Evolutionary conservation across 495 filamentous ascomycete species (phyloP).

Genomic region (Apodospora peruviana): DNA sequence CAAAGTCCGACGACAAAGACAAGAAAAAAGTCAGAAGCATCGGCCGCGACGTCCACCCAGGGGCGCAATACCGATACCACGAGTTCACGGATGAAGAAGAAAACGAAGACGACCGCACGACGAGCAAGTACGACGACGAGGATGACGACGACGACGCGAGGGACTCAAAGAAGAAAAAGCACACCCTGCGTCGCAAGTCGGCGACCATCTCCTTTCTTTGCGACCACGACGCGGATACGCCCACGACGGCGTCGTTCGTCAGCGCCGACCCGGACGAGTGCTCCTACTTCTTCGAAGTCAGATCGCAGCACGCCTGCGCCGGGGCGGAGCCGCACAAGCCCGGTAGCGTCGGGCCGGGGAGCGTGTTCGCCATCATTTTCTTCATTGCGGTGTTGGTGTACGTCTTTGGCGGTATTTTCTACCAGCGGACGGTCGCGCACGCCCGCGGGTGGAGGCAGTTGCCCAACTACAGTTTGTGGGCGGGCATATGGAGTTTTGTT

Average conservation of each 20-base stretch:
- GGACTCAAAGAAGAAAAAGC: constrained; percentile 31
- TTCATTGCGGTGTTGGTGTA: constrained; percentile 83
- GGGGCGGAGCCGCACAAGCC: constrained; percentile 51
- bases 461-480: constrained; percentile 91
- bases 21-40: constrained; percentile 14
- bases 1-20: constrained; percentile 23
- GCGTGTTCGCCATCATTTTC: constrained; percentile 90
- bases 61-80: constrained; percentile 28
- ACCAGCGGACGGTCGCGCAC: constrained; percentile 91
- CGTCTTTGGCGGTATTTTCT: constrained; percentile 85
- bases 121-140: constrained; percentile 18
- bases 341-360: constrained; percentile 71
- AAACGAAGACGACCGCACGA: background rate
- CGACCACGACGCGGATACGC: constrained; percentile 63
- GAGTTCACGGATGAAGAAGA: constrained; percentile 33
- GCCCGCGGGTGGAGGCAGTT: constrained; percentile 93
- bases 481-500: constrained; percentile 76
- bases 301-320: constrained; percentile 79
- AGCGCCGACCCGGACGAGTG: constrained; percentile 80
- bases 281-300: constrained; percentile 96
- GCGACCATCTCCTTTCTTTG: constrained; percentile 91
- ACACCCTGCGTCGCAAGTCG: constrained; percentile 62
- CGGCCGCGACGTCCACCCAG: constrained; percentile 25
- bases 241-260: constrained; percentile 70
- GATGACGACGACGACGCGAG: constrained; percentile 32